These are phyloP conservation scores for Fusarium paranaense DNA, from an alignment of 2,329 filamentous ascomycete species.

Conservation along the genomic window DNA sequence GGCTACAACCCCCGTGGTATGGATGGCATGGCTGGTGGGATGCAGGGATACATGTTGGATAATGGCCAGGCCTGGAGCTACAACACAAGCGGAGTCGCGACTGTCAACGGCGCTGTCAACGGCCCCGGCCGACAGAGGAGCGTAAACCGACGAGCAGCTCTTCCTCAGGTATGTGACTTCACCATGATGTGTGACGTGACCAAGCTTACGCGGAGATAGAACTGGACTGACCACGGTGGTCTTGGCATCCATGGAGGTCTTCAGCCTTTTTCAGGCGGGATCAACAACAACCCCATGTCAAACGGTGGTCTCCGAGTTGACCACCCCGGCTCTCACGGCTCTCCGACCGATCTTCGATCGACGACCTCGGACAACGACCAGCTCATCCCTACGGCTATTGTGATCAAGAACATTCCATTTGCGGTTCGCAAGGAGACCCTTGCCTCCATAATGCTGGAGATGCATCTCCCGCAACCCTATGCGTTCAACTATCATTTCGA, in stretches of 20 bases:
- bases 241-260: constrained; percentile 57
- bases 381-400: constrained; percentile 96
- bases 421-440: constrained; percentile 97
- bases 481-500: constrained; percentile 99
- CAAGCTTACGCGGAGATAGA: constrained; percentile 49
- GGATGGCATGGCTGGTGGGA: constrained; percentile 57
- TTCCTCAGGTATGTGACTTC: constrained; percentile 73
- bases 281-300: constrained; percentile 52
- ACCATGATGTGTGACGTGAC: not conserved
- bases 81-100: constrained; percentile 73
- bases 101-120: constrained; percentile 72
- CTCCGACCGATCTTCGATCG: constrained; percentile 55
- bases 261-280: constrained; percentile 50
- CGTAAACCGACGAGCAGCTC: constrained; percentile 67
- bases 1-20: constrained; percentile 70
- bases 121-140: constrained; percentile 69
- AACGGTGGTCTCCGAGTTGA: constrained; percentile 59
- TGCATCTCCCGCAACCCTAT: constrained; percentile 93
- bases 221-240: constrained; percentile 62
- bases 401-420: constrained; percentile 99
- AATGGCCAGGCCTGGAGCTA: constrained; percentile 87
- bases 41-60: constrained; percentile 67
- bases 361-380: constrained; percentile 75
- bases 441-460: constrained; percentile 91
- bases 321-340: constrained; percentile 54